Base-by-base conservation (phyloP, 2,329 filamentous ascomycete genomes). In the Talaromyces rugulosus region DNA sequence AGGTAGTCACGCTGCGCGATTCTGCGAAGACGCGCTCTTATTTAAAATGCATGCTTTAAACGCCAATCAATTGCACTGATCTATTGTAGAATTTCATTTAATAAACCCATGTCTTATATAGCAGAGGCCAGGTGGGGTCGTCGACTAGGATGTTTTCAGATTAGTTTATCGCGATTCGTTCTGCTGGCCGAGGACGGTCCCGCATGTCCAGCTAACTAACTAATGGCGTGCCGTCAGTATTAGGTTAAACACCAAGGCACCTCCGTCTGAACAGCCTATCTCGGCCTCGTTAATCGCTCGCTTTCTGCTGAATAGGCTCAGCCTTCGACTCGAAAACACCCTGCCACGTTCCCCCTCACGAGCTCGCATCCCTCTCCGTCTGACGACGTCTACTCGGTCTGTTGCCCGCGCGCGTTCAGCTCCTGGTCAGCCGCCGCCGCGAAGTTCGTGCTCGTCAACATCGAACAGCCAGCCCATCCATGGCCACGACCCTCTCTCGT, bases 401-500 rank as follows among this genome's bases (percentile, higher is more conserved):
- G 2, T 16, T 40, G 14, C 36, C 36, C 36, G 36, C 36, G 36
- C 36, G 5, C 12, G 11, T 40, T 40, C 16, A 40, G 36, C 36
- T 40, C 36, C 36, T 40, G 36, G 36, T 40, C 36, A 40, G 44
- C 44, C 44, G 44, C 18, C 42, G 42, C 44, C 18, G 44, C 44
- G 23, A 47, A 47, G 18, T 27, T 42, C 14, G 31, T 56, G 31
- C 42, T 56, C 59, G 40, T 56, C 42, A 36, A 53, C 52, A 59
- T 18, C 16, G 56, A 50, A 34, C 51, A n/a, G 55, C 50, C 51
- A n/a, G 55, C 30, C 57, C 56, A 52, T 62, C 57, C 57, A 62
- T 62, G 61, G 61, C 52, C 52, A 58, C 61, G 47, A 58, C 56
- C 40, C 42, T 57, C 34, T 56, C 40, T 51, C 61, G 47, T 40